Evolutionary conservation across 345 rosid species (phyloP), one percentile per base, ranked within the genome.

Genomic region (Gossypium anomalum): DNA sequence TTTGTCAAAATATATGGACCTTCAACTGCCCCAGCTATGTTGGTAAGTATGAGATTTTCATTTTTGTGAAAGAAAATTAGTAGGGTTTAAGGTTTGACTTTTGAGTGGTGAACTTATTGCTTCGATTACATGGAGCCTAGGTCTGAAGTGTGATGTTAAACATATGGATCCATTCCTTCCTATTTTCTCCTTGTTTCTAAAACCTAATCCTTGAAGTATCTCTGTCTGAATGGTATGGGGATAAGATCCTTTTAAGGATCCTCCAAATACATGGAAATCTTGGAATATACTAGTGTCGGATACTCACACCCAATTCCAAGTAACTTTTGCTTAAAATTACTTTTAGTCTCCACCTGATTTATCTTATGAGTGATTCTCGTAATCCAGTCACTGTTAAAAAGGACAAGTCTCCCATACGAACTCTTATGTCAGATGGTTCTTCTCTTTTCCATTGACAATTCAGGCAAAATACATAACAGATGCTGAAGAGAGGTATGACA

Each of bases 1-100:
- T 89, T 94, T 80, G 87, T 92, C 63, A 80, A 86, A 67, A 84
- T 92, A 69, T 92, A 88, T 70, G 97, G 98, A 57, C 79, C 97
- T 14, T 76, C 89, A 2, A 76, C 63, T 23, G 98, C 97, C 22
- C 89, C 95, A 58, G 75, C 90, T 57, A 82, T 85, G 81, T 83
- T 94, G 84, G 98, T 93, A 70, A 82, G 87, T 77, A 77, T 23
- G 53, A 58, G 44, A 49, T 53, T 23, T 45, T 41, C 14, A 59
- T 69, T 70, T 70, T 25, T 64, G 7, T 12, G 48, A 56, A 48
- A 52, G 19, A 72, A 64, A 62, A 17, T 74, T 43, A 16, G 4
- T 62, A 51, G 58, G 29, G 25, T 27, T 29, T 13, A 8, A n/a
- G 56, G 25, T 68, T 67, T 9, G 41, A 48, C 5, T 48, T 60